phyloP scores from a whole-genome alignment of 2,329 filamentous ascomycete genomes.

The Eutypa lata region DNA sequence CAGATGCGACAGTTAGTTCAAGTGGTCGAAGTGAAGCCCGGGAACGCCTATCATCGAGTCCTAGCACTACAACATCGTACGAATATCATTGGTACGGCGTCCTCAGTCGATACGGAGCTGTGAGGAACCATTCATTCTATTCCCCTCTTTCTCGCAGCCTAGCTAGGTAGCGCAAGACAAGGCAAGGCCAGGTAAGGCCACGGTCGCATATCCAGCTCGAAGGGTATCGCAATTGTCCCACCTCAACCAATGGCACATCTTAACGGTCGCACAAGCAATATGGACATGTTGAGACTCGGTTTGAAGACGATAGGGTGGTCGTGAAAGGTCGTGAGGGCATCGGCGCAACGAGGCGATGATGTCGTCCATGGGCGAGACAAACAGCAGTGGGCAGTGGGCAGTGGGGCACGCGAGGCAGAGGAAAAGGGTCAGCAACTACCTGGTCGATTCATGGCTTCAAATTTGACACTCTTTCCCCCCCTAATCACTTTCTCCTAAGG shows the following conservation, averaged over 20 bases:
- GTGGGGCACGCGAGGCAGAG: slow-evolving; percentile 24
- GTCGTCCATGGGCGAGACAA: slow-evolving; percentile 21
- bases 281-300: slow-evolving; percentile 6
- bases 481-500: neutral
- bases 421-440: slow-evolving; percentile 40
- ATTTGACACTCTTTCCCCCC: too few species aligned
- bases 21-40: neutral
- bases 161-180: neutral
- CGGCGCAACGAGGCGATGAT: slow-evolving; percentile 16
- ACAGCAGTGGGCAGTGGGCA: slow-evolving; percentile 17
- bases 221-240: slow-evolving; percentile 2
- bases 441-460: slow-evolving; percentile 53
- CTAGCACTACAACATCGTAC: neutral
- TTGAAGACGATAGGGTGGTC: slow-evolving; percentile 1
- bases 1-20: neutral
- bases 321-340: slow-evolving; percentile 7
- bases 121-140: too few species aligned
- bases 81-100: neutral
- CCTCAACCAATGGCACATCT: slow-evolving; percentile 4
- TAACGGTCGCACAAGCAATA: slow-evolving; percentile 9
- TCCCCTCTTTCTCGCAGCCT: too few species aligned
- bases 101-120: too few species aligned
- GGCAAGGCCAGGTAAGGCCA: too few species aligned
- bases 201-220: neutral
- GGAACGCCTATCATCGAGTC: neutral